A percentile compares a stretch with the other conserved stretches of the same genome.
phyloP scores from a whole-genome alignment of 228 moss, liverwort and hornwort species.

The Sphagnum magellanicum region DNA sequence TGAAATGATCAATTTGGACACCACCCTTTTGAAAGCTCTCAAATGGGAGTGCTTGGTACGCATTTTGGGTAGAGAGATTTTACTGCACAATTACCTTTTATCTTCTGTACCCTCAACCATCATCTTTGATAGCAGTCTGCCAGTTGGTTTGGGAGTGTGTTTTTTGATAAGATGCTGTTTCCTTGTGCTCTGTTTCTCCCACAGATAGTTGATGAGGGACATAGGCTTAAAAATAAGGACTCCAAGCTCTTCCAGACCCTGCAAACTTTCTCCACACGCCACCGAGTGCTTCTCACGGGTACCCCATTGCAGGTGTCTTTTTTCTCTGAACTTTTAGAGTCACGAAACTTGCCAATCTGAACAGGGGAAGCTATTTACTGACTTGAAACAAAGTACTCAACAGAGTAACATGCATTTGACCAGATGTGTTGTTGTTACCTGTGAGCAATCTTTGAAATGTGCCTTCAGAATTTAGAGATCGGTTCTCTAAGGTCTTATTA shows the following conservation, averaged over 20 bases:
- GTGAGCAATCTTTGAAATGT: too few relatives aligned
- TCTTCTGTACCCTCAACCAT: not conserved
- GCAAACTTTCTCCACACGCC: constrained; percentile 67
- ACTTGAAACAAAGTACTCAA: too few relatives aligned
- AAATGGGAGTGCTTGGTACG: constrained; percentile 98
- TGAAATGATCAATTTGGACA: constrained; percentile 93
- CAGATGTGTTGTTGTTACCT: too few relatives aligned
- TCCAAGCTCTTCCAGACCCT: constrained; percentile 84
- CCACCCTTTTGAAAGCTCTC: constrained; percentile 70
- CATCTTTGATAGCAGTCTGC: not conserved
- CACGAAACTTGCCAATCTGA: too few relatives aligned
- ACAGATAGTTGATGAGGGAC: constrained; percentile 95
- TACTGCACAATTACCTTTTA: not conserved
- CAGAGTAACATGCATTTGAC: too few relatives aligned
- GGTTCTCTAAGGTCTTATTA: too few relatives aligned
- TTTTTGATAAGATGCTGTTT: not conserved
- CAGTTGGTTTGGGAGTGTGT: not conserved
- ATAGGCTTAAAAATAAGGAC: constrained; percentile 92
- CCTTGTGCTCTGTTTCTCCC: not conserved
- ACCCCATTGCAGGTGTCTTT: constrained; percentile 75
- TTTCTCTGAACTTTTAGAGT: not conserved
- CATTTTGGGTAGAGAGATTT: not conserved
- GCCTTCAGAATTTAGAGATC: too few relatives aligned
- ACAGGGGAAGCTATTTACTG: too few relatives aligned
- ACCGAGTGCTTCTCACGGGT: constrained; percentile 80